Evolutionary conservation across 805 yeast genomes (phyloP), one percentile per base, ranked within the genome.

Genomic region (Saturnispora sekii): DNA sequence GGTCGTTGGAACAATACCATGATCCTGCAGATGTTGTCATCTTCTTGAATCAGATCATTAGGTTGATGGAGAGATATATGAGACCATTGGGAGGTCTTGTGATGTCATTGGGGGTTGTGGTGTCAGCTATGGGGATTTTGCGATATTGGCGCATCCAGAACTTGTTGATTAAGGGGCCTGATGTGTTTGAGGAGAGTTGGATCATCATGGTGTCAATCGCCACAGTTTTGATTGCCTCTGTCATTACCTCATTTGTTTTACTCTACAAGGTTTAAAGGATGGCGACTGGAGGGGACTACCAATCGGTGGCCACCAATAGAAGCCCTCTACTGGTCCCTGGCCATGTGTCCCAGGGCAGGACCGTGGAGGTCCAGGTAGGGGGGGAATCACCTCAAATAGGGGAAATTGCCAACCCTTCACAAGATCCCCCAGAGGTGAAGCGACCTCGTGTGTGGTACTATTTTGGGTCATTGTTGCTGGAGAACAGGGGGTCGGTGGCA

Each of bases 401-500:
- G 5, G n/a, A 11, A 9, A 5, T 4, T 21, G 18, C 9, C 26
- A 30, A 8, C 17, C 9, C 34, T 16, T 36, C 15, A 8, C 48
- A 49, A 10, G 39, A 17, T 30, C 40, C 39, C 12, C 44, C 41
- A 9, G 26, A 44, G 21, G 49, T 53, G 14, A 55, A 54, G 33
- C 44, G 32, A 6, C 62, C 64, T 0, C 45, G 43, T 17, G 51
- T 53, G 6, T 40, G 56, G 17, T 47, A 53, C 44, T 54, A 65
- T 12, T 48, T 53, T 12, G 73, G 73, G 2, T 56, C 69, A 0
- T 51, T 64, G 14, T 44, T 66, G 15, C 44, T 73, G 32, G 81
- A 76, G 51, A 76, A 77, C 48, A 73, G 70, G 45, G 79, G 79
- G 0, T 62, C 80, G 0, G 81, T 76, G 9, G 81, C 81, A 0